A percentile compares a stretch with the other conserved stretches of the same genome.
These are phyloP conservation scores for Neurospora sp. DNA, from an alignment of 2,329 filamentous ascomycete species.

Conservation along the genomic window DNA sequence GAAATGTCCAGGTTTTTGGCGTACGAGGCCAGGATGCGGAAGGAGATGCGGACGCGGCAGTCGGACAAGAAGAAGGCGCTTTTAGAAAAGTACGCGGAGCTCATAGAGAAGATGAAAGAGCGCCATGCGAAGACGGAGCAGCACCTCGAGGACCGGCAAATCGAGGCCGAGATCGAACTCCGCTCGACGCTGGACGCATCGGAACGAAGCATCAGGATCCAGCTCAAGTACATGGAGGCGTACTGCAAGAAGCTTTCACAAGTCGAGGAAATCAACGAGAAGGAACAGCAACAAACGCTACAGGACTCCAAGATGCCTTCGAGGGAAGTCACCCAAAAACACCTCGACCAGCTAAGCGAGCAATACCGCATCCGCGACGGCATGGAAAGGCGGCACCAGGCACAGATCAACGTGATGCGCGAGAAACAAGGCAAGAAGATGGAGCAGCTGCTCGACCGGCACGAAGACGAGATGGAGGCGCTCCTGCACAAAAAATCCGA, in stretches of 20 bases:
- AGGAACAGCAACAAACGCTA: not conserved
- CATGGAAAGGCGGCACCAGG: constrained; percentile 48
- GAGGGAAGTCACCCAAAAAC: constrained; percentile 48
- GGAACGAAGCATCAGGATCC: constrained; percentile 45
- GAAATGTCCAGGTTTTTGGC: constrained; percentile 43
- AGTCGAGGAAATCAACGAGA: not conserved
- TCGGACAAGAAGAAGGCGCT: constrained; percentile 36
- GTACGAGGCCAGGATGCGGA: constrained; percentile 39
- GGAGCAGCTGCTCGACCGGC: constrained; percentile 47
- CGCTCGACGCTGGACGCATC: constrained; percentile 43
- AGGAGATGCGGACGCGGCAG: constrained; percentile 42
- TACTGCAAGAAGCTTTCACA: constrained; percentile 41
- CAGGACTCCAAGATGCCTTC: constrained; percentile 28
- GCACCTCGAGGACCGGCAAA: constrained; percentile 51
- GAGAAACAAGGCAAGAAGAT: constrained; percentile 53
- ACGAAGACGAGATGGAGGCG: constrained; percentile 40
- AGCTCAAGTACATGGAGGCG: constrained; percentile 57
- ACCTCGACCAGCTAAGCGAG: constrained; percentile 48
- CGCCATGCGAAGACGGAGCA: constrained; percentile 42
- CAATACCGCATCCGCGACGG: constrained; percentile 52
- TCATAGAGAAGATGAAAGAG: constrained; percentile 43
- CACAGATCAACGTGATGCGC: constrained; percentile 56
- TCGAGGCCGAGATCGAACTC: constrained; percentile 53
- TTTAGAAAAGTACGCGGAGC: constrained; percentile 36
- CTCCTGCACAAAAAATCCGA: constrained; percentile 35